Evolutionary conservation across 2,329 filamentous ascomycete genomes (phyloP), one percentile per base, ranked within the genome.

Genomic region (Trichoderma gracile): DNA sequence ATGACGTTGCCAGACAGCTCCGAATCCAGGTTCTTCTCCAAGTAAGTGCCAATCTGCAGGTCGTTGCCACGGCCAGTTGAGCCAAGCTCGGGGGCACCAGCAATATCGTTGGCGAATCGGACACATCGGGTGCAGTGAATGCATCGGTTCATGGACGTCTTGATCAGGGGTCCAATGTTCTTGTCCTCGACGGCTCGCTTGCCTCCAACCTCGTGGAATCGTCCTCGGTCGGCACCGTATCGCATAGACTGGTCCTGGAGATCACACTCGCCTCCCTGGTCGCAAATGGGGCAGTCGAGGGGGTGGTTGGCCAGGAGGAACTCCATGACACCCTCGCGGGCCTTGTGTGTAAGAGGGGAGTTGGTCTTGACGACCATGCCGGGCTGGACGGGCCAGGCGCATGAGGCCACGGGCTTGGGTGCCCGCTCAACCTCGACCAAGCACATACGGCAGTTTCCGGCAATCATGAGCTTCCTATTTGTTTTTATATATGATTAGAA

Each of bases 341-440:
- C 95, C 82, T 99, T 99, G 84, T 99, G 95, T 72, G 92, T 90
- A 69, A 98, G 86, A 49, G 94, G 92, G 64, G 95, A 97, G 80
- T 97, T 92, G 68, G 95, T 99, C 86, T 98, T 97, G 73, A 99
- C 95, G 59, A 97, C 93, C 95, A 99, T 99, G 67, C 95, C 95
- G 63, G 95, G 92, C 79, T 97, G 93, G 71, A 98, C 95, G 59
- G 95, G 95, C 95, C 95, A 99, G 72, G 95, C 95, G 80, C 95
- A 99, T 68, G 95, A 99, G 73, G 95, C 95, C 64, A 98, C 93
- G 66, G 95, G 95, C 82, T 99, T 99, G 66, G 95, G 95, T 67
- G 92, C 91, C 79, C 88, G 88, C 82, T 98, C 95, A 71, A 99
- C 95, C 83, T 99, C 95, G 75, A 99, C 95, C 75, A 99, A 82